These are phyloP conservation scores for Globisporangium takayamanum DNA, from an alignment of 352 stramenopile species.

Conservation along the genomic window DNA sequence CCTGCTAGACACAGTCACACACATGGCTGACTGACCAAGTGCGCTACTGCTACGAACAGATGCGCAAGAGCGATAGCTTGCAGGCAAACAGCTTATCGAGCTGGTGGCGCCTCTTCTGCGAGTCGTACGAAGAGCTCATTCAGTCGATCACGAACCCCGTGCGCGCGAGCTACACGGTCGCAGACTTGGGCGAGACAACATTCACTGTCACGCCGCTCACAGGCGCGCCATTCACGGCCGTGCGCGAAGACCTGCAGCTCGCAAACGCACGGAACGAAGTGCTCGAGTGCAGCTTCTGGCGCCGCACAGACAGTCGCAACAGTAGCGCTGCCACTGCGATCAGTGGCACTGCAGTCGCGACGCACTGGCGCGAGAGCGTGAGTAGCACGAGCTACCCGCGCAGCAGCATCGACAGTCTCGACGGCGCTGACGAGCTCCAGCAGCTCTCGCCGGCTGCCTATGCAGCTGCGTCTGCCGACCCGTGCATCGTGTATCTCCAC, in stretches of 20 bases:
- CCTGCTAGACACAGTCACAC: neutral
- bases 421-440: constrained; percentile 3
- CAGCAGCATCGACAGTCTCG: constrained; percentile 13
- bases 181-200: constrained; percentile 35
- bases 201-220: constrained; percentile 13
- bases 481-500: constrained; percentile 74
- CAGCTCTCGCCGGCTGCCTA: constrained; percentile 6
- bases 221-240: constrained; percentile 8
- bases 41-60: constrained; percentile 18
- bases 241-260: constrained; percentile 60
- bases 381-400: constrained; percentile 15
- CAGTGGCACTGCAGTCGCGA: neutral
- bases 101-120: constrained; percentile 68
- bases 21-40: neutral
- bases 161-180: constrained; percentile 49
- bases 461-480: constrained; percentile 11
- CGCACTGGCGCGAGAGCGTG: constrained; percentile 14
- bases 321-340: neutral
- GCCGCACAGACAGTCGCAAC: constrained; percentile 6
- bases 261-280: constrained; percentile 36
- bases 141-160: constrained; percentile 58
- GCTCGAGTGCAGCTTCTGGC: constrained; percentile 76
- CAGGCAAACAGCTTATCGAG: constrained; percentile 41
- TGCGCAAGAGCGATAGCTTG: constrained; percentile 44
- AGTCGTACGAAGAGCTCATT: constrained; percentile 71